Percentiles rank a stretch among this genome's conserved stretches.
Evolutionary conservation across 2,329 filamentous ascomycete species (phyloP).

Genomic region (Colletotrichum ledebouriae): DNA sequence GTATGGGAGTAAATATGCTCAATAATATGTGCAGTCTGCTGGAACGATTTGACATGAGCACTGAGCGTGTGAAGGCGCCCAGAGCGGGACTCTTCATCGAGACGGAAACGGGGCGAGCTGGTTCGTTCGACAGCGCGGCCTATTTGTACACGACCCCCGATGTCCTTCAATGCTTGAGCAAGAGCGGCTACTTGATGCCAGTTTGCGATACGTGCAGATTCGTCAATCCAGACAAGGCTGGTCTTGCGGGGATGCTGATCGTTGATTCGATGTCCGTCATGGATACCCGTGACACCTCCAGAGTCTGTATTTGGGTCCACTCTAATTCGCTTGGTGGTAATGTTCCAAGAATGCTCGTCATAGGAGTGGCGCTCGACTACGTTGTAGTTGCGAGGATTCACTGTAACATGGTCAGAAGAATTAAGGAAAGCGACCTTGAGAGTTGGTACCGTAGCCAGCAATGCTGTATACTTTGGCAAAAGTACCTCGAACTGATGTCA

Average conservation of each 20-base stretch:
- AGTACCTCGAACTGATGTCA: slow-evolving; percentile 40
- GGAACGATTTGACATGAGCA: slow-evolving; percentile 10
- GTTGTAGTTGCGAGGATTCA: slow-evolving; percentile 28
- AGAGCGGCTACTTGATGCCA: slow-evolving; percentile 38
- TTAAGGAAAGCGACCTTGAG: neutral
- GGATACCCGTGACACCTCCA: neutral
- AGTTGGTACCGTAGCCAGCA: slow-evolving; percentile 33
- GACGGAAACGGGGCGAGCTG: slow-evolving; percentile 8
- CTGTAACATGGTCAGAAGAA: slow-evolving; percentile 22
- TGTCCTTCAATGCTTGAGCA: slow-evolving; percentile 22
- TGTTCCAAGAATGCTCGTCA: slow-evolving; percentile 21
- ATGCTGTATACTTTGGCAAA: slow-evolving; percentile 39
- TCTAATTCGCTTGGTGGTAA: slow-evolving; percentile 33
- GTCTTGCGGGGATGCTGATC: neutral
- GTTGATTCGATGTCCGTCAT: neutral
- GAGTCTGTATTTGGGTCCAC: slow-evolving; percentile 13
- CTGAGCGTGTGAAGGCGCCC: slow-evolving; percentile 13
- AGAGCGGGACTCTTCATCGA: slow-evolving; percentile 10
- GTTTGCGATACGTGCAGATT: slow-evolving; percentile 32
- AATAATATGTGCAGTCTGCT: slow-evolving; percentile 27
- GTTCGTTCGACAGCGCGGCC: neutral
- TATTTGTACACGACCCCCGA: slow-evolving; percentile 20
- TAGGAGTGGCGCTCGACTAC: slow-evolving; percentile 22
- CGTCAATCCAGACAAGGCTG: slow-evolving; percentile 37
- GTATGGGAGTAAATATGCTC: slow-evolving; percentile 38